Evolutionary conservation across 2,329 filamentous ascomycete genomes (phyloP).

Genomic region (Sclerotiophoma versabilis): DNA sequence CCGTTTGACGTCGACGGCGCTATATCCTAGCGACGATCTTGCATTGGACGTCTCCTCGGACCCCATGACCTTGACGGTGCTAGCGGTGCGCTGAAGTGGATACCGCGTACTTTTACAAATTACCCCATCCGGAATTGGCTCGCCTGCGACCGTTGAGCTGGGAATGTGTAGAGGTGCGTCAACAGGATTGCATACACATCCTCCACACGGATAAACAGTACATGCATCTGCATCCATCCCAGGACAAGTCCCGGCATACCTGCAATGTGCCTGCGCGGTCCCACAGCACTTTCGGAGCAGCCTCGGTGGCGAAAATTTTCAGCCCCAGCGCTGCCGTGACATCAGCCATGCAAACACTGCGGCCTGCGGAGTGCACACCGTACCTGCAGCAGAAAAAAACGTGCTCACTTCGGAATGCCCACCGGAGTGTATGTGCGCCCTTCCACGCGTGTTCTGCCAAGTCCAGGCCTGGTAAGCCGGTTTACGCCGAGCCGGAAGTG

Average conservation of each 20-base stretch:
- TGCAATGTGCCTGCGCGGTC: background rate
- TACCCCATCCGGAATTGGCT: constrained; percentile 3
- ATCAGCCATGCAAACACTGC: background rate
- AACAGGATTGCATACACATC: constrained; percentile 1
- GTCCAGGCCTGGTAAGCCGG: background rate
- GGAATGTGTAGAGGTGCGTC: constrained; percentile 3
- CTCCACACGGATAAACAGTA: background rate
- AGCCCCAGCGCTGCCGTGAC: background rate
- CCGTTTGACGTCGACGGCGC: constrained; percentile 20
- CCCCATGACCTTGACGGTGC: constrained; percentile 23
- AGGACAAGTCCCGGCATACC: background rate
- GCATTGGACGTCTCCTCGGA: constrained; percentile 24
- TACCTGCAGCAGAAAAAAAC: constrained; percentile 11
- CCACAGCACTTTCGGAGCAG: constrained; percentile 1
- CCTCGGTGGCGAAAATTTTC: constrained; percentile 16
- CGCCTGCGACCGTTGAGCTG: constrained; percentile 1
- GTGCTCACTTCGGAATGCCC: background rate
- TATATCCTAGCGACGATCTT: constrained; percentile 22
- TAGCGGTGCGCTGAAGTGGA: constrained; percentile 10
- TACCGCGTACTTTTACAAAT: constrained; percentile 1
- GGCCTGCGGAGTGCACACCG: background rate
- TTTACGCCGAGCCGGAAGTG: constrained; percentile 8
- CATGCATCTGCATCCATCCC: background rate
- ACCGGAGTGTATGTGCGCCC: background rate
- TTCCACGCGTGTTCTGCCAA: background rate